Conservation (phyloP, 2,329 filamentous ascomycete species). For the Akanthomyces muscarius region DNA sequence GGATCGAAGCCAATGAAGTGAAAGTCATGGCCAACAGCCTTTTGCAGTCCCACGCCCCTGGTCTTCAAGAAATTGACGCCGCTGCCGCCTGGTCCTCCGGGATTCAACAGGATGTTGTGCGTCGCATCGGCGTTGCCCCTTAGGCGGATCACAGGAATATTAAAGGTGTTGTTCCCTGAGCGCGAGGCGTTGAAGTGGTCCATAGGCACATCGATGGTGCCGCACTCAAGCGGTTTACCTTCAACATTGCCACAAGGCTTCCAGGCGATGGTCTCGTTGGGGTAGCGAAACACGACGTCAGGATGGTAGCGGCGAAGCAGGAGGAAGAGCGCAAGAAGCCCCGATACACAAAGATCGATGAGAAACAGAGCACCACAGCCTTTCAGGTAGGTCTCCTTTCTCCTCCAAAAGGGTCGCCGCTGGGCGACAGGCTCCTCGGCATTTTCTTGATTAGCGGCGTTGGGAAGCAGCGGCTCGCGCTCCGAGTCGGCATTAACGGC, state of each 20-base stretch:
- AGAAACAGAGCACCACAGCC: neutral
- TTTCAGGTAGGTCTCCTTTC: neutral
- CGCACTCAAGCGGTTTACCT: constrained; percentile 38
- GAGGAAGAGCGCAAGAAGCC: neutral
- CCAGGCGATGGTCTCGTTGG: constrained; percentile 37
- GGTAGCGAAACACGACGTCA: constrained; percentile 21
- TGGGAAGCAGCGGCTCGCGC: neutral
- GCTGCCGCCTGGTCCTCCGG: constrained; percentile 39
- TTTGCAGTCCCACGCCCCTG: neutral
- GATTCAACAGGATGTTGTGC: constrained; percentile 43
- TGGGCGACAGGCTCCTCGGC: neutral
- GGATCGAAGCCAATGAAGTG: constrained; percentile 44
- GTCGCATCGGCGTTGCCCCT: constrained; percentile 37
- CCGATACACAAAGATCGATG: neutral
- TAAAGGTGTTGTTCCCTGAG: constrained; percentile 37
- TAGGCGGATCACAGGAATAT: constrained; percentile 41
- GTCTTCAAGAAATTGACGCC: neutral
- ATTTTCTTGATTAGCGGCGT: neutral
- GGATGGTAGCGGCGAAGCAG: neutral
- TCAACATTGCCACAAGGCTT: constrained; percentile 34
- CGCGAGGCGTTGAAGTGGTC: constrained; percentile 39
- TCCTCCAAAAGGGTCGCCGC: neutral
- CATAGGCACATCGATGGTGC: constrained; percentile 41
- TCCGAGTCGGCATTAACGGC: neutral
- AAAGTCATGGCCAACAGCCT: neutral